A percentile compares a stretch with the other conserved stretches of the same genome.
Evolutionary conservation across 495 filamentous ascomycete species (phyloP).

Genomic region (Evansstolkia leycettana): DNA sequence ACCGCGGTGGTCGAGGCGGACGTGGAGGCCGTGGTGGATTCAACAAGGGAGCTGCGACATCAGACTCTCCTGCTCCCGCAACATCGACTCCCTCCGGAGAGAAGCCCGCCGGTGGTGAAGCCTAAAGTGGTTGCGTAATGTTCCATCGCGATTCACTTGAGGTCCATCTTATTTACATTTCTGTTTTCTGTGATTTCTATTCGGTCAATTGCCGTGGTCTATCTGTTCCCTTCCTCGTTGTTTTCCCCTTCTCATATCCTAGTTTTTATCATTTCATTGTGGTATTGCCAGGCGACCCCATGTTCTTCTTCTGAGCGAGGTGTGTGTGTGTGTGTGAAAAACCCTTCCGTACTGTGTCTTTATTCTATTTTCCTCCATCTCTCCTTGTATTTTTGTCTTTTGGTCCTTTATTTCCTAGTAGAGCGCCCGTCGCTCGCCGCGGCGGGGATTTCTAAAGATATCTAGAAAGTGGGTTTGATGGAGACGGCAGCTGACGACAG

Average conservation of each 20-base stretch:
- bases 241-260: slow-evolving; percentile 2
- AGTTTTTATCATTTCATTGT: background rate
- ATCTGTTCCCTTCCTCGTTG: slow-evolving; percentile 3
- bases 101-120: slow-evolving; percentile 34
- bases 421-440: too few relatives aligned
- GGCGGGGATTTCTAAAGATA: background rate
- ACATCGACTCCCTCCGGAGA: slow-evolving; percentile 38
- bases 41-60: slow-evolving; percentile 30
- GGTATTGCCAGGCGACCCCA: background rate
- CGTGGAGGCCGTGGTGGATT: slow-evolving; percentile 42
- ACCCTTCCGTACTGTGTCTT: background rate
- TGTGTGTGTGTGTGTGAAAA: background rate
- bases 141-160: too few relatives aligned
- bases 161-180: background rate
- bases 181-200: slow-evolving; percentile 3
- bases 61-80: slow-evolving; percentile 34
- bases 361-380: background rate
- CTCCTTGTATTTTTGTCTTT: background rate
- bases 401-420: background rate
- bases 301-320: slow-evolving; percentile 1
- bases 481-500: too few relatives aligned
- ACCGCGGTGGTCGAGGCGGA: slow-evolving; percentile 44
- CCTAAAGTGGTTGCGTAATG: slow-evolving; percentile 18
- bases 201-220: background rate
- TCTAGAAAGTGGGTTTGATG: too few relatives aligned